Conservation (phyloP, 768 basidiomycete genomes). For the Trametes gibbosa region DNA sequence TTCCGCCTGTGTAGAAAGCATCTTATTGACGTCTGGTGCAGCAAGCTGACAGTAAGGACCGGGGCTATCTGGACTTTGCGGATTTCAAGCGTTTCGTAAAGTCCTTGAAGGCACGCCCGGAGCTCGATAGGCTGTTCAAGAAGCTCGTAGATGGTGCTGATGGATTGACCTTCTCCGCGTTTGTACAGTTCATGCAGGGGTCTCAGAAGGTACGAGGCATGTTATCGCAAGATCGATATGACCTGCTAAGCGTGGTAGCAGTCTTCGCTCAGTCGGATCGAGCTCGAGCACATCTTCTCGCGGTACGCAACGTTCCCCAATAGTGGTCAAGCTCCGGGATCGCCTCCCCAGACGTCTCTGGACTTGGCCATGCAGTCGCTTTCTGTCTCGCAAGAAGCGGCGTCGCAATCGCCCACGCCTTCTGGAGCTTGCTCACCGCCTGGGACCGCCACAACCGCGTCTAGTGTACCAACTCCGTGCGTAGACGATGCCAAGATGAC, state of each 20-base stretch:
- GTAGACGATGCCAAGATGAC: conserved; percentile 38
- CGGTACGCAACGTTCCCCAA: conserved; percentile 30
- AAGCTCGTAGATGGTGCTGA: conserved; percentile 31
- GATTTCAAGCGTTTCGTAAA: conserved; percentile 85
- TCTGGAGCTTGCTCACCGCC: not conserved
- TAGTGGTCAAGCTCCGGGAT: conserved; percentile 11
- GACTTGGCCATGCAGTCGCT: conserved; percentile 27
- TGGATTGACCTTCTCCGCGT: conserved; percentile 37
- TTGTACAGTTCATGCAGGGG: conserved; percentile 50
- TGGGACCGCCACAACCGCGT: not conserved
- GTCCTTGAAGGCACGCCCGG: conserved; percentile 78
- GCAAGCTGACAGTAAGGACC: conserved; percentile 59
- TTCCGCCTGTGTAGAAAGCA: too few species aligned
- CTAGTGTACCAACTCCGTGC: conserved; percentile 1
- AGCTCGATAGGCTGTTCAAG: conserved; percentile 67
- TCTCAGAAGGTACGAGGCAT: conserved; percentile 49
- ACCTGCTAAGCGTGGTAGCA: conserved; percentile 27
- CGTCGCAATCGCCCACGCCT: not conserved
- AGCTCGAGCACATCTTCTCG: conserved; percentile 38
- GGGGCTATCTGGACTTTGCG: conserved; percentile 66
- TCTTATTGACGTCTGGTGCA: conserved; percentile 27
- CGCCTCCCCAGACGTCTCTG: conserved; percentile 27
- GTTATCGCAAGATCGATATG: conserved; percentile 24
- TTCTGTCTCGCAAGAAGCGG: conserved; percentile 1
- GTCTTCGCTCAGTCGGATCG: conserved; percentile 30